Base-by-base conservation (phyloP, 1,284 basidiomycete genomes). In the Pyrrhoderma lamaoense region DNA sequence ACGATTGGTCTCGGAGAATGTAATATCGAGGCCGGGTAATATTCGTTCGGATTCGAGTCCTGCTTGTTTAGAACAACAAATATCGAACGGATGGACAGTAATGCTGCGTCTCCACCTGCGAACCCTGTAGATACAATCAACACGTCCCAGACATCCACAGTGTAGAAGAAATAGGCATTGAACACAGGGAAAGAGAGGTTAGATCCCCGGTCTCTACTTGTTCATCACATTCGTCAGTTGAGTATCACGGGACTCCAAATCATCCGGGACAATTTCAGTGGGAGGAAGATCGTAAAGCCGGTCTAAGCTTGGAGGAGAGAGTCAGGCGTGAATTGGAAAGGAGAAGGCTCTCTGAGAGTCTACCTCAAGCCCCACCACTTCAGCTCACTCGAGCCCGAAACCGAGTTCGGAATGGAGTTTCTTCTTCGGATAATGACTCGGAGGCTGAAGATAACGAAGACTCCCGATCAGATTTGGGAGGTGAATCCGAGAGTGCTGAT, bases 251-350 rank as follows among this genome's bases (percentile, higher is more conserved):
- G 38, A 40, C 38, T 7, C 38, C 38, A 40, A 7, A 38, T 7
- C 46, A 35, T 18, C 38, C 38, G 4, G 11, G 45, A 8, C 46
- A 35, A 13, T 49, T 42, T 14, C 31, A 42, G 18, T 53, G 52
- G 52, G 52, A 53, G 21, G 46, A 49, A 18, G 52, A 53, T 40
- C 52, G 52, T 11, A 48, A 38, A 35, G 52, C 47, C 35, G 52
- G 52, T 11, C 45, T 48, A 16, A 44, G 42, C 36, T 46, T 53
- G 13, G 47, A 53, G 35, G 52, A 53, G 38, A 43, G 52, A 18
- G 52, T 53, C 11, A 18, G 40, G 16, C 8, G 52, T 21, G 52
- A 53, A 18, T 27, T 53, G 16, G 52, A 53, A 18, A 13, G 52
- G 27, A 27, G 43, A 23, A 13, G 38, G 2, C 25, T 47, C 31